These are phyloP conservation scores for Diaporthe destruens DNA, from an alignment of 2,329 filamentous ascomycete genomes.

Conservation along the genomic window DNA sequence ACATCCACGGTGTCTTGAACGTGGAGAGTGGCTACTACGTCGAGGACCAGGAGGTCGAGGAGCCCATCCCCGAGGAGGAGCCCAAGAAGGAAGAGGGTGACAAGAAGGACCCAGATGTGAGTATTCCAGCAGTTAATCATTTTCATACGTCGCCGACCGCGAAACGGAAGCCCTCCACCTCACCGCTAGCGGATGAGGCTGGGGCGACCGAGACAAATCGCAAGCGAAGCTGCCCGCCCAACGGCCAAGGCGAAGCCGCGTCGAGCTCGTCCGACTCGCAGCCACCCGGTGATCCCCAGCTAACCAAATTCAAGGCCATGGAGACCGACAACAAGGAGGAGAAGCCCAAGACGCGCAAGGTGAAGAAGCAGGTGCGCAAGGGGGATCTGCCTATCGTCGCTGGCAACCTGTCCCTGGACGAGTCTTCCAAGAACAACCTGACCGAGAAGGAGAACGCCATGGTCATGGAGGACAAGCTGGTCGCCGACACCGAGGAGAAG, in stretches of 20 bases:
- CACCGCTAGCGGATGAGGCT: conserved; percentile 26
- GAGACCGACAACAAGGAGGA: conserved; percentile 81
- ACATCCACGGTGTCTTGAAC: conserved; percentile 95
- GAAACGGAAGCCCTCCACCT: conserved; percentile 36
- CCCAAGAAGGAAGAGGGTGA: conserved; percentile 58
- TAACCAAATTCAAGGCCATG: conserved; percentile 73
- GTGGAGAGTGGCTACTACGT: conserved; percentile 98
- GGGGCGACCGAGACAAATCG: conserved; percentile 33
- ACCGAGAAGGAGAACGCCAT: conserved; percentile 88
- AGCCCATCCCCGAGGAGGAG: conserved; percentile 83
- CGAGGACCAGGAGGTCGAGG: conserved; percentile 97
- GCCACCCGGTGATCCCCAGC: conserved; percentile 31
- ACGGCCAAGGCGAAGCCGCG: conserved; percentile 20
- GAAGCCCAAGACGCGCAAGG: conserved; percentile 87
- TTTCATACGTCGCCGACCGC: conserved; percentile 24
- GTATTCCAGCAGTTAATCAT: conserved; percentile 53
- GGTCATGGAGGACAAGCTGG: conserved; percentile 98
- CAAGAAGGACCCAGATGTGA: conserved; percentile 80
- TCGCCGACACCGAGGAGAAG: conserved; percentile 98
- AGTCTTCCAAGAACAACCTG: conserved; percentile 72
- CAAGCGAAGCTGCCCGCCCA: conserved; percentile 32
- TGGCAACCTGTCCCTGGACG: conserved; percentile 84
- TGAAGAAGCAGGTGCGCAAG: conserved; percentile 99
- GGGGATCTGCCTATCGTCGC: conserved; percentile 90
- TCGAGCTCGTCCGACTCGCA: conserved; percentile 11